Conservation (phyloP, 768 basidiomycete genomes). For the Floccularia luteovirens region DNA sequence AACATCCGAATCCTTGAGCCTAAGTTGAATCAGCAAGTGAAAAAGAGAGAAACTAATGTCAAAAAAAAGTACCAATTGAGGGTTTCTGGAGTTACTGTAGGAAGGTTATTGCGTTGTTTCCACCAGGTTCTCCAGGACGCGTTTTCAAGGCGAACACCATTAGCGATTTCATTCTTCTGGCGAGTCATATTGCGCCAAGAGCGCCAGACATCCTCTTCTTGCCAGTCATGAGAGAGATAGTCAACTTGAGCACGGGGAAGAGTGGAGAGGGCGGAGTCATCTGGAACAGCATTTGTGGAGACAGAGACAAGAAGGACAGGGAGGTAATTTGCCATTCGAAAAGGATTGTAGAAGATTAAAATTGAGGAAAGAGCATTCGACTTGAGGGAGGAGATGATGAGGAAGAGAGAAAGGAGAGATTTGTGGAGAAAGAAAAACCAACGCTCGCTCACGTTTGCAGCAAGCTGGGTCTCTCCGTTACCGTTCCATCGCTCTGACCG, state of each 20-base stretch:
- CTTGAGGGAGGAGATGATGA: too few species aligned
- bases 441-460: too few species aligned
- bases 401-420: too few species aligned
- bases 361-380: too few species aligned
- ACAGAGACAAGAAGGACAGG: slow-evolving; percentile 65
- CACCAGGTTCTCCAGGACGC: slow-evolving; percentile 99
- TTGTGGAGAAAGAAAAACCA: too few species aligned
- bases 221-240: slow-evolving; percentile 97
- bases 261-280: slow-evolving; percentile 77
- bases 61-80: slow-evolving; percentile 79
- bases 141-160: slow-evolving; percentile 92
- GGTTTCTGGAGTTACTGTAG: slow-evolving; percentile 93
- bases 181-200: slow-evolving; percentile 98
- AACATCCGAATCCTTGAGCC: slow-evolving; percentile 98
- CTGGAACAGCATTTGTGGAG: slow-evolving; percentile 48
- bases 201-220: slow-evolving; percentile 96
- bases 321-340: slow-evolving; percentile 57
- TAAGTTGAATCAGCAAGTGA: slow-evolving; percentile 22
- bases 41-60: slow-evolving; percentile 6
- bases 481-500: too few species aligned
- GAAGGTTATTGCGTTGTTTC: slow-evolving; percentile 95
- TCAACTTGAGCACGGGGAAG: slow-evolving; percentile 92
- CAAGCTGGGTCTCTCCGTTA: too few species aligned
- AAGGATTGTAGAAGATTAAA: too few species aligned
- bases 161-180: slow-evolving; percentile 96